These are phyloP conservation scores for Ophiostoma angusticollis DNA, from an alignment of 2,329 filamentous ascomycete genomes.

Conservation along the genomic window DNA sequence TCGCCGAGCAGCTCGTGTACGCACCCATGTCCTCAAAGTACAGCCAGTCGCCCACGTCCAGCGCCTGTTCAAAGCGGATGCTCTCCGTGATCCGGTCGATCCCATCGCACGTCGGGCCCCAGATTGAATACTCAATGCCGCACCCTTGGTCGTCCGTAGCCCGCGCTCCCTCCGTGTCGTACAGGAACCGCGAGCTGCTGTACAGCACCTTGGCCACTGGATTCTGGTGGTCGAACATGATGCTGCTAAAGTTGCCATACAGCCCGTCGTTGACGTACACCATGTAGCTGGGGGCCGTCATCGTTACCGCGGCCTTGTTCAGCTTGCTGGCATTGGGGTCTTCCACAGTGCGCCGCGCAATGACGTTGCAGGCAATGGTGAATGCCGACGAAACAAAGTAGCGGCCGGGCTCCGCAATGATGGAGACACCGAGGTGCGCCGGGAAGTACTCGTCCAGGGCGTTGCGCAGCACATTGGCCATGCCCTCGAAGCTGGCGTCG, in stretches of 20 bases:
- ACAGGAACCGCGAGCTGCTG: constrained; percentile 42
- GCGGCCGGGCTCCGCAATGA: constrained; percentile 93
- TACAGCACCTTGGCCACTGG: constrained; percentile 73
- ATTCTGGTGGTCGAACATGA: constrained; percentile 97
- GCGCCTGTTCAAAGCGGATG: constrained; percentile 59
- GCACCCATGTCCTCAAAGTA: constrained; percentile 99
- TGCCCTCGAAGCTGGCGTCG: constrained; percentile 73
- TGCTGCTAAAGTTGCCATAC: constrained; percentile 97
- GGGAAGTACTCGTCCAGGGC: constrained; percentile 86
- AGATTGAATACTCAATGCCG: constrained; percentile 80
- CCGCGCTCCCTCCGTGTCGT: constrained; percentile 30
- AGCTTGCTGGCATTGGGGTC: constrained; percentile 51
- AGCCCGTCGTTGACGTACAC: constrained; percentile 94
- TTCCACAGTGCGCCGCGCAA: constrained; percentile 79
- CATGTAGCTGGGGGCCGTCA: constrained; percentile 66
- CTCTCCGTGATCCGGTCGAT: constrained; percentile 88
- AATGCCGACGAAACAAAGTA: constrained; percentile 93
- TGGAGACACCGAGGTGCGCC: constrained; percentile 51
- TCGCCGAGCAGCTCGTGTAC: constrained; percentile 96
- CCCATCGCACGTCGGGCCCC: constrained; percentile 95
- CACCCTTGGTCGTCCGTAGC: constrained; percentile 23
- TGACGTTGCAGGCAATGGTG: constrained; percentile 89
- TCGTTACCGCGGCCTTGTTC: not conserved
- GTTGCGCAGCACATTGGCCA: constrained; percentile 66
- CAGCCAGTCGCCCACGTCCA: constrained; percentile 93